phyloP scores from a whole-genome alignment of 129 eudicot species.

The Mikania micrantha region DNA sequence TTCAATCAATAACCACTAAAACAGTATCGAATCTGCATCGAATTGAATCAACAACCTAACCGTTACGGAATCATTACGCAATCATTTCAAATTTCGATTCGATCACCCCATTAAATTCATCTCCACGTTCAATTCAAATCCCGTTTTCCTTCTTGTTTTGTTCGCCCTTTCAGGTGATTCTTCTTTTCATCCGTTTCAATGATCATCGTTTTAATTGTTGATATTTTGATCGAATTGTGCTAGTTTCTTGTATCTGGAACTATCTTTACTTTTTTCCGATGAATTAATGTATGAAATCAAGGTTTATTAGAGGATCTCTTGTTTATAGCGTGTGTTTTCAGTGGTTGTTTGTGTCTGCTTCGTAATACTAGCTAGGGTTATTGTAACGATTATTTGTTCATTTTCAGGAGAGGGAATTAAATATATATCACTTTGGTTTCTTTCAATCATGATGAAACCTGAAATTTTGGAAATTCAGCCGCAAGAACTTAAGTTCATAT shows the following conservation, averaged over 20 bases:
- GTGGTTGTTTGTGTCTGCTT: not conserved
- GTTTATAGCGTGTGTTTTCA: not conserved
- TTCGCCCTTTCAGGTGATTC: constrained; percentile 28
- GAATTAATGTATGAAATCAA: not conserved
- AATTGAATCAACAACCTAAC: constrained; percentile 20
- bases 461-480: constrained; percentile 58
- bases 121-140: constrained; percentile 1
- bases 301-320: not conserved
- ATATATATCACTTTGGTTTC: not conserved
- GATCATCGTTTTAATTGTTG: constrained; percentile 1
- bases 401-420: constrained; percentile 26
- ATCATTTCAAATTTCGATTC: not conserved
- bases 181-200: not conserved
- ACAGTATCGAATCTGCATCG: not conserved
- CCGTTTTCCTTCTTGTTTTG: constrained; percentile 5
- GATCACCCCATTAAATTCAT: not conserved
- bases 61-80: constrained; percentile 29
- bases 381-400: constrained; percentile 5
- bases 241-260: not conserved
- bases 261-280: not conserved
- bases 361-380: constrained; percentile 9
- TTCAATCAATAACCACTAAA: not conserved
- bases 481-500: constrained; percentile 46
- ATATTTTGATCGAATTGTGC: not conserved
- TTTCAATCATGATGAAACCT: constrained; percentile 37